phyloP scores from a whole-genome alignment of 192 early-diverging fungal species.

The Endogone sp. region DNA sequence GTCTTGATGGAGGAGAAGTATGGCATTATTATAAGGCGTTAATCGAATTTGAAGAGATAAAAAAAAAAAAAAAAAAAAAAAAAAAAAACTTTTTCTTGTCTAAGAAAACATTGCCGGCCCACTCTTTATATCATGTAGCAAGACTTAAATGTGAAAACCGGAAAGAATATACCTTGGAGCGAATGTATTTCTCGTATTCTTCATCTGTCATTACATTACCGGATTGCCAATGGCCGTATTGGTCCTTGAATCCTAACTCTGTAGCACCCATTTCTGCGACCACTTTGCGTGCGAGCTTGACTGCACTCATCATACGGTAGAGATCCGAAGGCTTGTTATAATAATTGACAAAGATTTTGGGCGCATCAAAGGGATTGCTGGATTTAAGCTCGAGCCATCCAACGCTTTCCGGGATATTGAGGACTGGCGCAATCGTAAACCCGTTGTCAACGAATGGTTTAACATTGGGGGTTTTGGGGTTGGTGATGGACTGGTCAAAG shows the following conservation, averaged over 20 bases:
- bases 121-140: too few relatives aligned
- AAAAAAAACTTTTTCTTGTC: too few relatives aligned
- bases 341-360: not conserved
- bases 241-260: not conserved
- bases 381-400: not conserved
- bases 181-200: not conserved
- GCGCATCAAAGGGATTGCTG: not conserved
- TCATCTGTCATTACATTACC: not conserved
- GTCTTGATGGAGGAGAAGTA: not conserved
- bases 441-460: not conserved
- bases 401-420: not conserved
- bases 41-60: not conserved
- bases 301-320: not conserved
- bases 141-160: not conserved
- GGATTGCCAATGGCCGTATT: not conserved
- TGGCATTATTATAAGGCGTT: not conserved
- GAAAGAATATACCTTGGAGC: not conserved
- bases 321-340: not conserved
- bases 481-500: not conserved
- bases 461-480: not conserved
- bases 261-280: not conserved
- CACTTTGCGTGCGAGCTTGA: not conserved
- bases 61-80: not conserved
- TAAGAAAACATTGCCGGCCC: too few relatives aligned
- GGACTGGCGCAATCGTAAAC: not conserved